Percentiles rank a stretch among this genome's conserved stretches.
Evolutionary conservation across 1,284 basidiomycete species (phyloP).

Genomic region (Phlebopus sp.): DNA sequence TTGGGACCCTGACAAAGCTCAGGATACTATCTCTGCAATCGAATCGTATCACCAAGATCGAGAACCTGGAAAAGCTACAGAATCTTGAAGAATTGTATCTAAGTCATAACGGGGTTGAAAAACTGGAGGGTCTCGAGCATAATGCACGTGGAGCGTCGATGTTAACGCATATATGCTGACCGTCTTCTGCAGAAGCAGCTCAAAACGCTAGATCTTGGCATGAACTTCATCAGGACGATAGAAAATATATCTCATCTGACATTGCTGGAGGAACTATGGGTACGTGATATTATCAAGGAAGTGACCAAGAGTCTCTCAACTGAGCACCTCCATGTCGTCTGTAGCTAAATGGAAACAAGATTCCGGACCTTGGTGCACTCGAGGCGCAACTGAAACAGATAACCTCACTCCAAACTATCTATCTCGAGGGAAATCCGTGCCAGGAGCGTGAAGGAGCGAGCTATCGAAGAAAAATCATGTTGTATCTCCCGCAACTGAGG

Average conservation of each 20-base stretch:
- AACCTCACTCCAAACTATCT: conserved; percentile 78
- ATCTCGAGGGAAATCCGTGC: conserved; percentile 93
- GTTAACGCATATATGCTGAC: not conserved
- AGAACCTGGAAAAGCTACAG: conserved; percentile 70
- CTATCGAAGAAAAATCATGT: conserved; percentile 89
- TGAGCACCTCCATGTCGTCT: not conserved
- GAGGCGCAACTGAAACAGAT: conserved; percentile 74
- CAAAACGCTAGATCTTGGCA: conserved; percentile 84
- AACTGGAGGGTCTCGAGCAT: conserved; percentile 83
- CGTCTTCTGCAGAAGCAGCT: conserved; percentile 58
- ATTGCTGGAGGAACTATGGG: conserved; percentile 91
- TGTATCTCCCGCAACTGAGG: conserved; percentile 83
- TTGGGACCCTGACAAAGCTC: conserved; percentile 67
- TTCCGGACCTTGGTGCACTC: conserved; percentile 66
- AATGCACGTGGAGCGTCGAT: conserved; percentile 53
- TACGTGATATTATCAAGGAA: conserved; percentile 35
- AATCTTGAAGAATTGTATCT: conserved; percentile 91
- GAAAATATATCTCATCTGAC: conserved; percentile 81
- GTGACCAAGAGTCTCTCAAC: not conserved
- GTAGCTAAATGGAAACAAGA: conserved; percentile 87
- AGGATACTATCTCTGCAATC: conserved; percentile 88
- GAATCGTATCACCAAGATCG: conserved; percentile 89
- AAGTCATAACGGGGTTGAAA: conserved; percentile 88
- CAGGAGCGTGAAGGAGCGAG: conserved; percentile 75
- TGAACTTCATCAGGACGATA: conserved; percentile 78